phyloP scores from a whole-genome alignment of 1,284 basidiomycete genomes.

The Moniliophthora roreri region DNA sequence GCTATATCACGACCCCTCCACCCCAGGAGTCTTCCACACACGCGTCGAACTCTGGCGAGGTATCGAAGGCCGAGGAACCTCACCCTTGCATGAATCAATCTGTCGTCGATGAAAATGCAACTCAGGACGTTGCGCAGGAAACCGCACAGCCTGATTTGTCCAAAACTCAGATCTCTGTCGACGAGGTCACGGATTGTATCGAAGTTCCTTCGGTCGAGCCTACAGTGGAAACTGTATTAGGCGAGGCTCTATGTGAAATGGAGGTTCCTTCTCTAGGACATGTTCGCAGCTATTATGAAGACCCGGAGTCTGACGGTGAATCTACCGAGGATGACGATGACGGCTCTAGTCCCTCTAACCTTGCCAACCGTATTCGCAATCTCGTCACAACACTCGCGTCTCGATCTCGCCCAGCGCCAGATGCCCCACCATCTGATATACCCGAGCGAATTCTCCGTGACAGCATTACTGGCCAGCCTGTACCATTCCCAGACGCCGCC shows the following conservation, averaged over 20 bases:
- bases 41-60: no score
- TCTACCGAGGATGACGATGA: neutral
- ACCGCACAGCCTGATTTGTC: no score
- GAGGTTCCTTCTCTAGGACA: neutral
- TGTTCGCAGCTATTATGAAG: neutral
- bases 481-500: neutral
- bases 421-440: neutral
- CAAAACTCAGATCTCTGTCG: neutral
- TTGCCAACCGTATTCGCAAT: neutral
- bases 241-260: neutral
- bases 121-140: no score
- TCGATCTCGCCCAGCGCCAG: neutral
- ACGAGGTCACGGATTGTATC: neutral
- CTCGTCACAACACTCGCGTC: neutral
- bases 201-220: neutral
- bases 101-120: no score
- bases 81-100: no score
- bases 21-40: no score
- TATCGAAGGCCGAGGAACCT: no score
- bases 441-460: constrained; percentile 7
- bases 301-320: neutral
- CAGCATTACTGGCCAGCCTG: neutral
- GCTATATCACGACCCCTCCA: no score
- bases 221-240: neutral
- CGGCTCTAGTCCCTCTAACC: neutral